These are phyloP conservation scores for Xylariomycetidae sp. DNA, from an alignment of 2,329 filamentous ascomycete species.

Conservation along the genomic window DNA sequence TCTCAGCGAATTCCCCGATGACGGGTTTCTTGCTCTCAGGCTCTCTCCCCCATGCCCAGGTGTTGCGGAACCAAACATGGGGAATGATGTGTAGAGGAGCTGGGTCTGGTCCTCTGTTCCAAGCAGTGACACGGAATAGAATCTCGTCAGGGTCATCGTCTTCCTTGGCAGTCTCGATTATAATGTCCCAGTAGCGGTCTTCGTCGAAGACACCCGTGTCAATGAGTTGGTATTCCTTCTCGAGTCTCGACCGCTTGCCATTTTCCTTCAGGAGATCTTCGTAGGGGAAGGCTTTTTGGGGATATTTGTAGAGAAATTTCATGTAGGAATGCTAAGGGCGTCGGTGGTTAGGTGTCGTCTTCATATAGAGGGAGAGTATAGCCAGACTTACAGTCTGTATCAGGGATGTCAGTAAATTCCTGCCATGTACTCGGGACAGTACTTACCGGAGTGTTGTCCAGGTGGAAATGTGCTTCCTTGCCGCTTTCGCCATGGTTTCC, in stretches of 20 bases:
- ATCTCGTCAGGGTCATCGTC: slow-evolving; percentile 86
- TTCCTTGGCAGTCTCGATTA: slow-evolving; percentile 94
- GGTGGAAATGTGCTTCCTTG: slow-evolving; percentile 93
- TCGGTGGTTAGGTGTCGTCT: slow-evolving; percentile 9
- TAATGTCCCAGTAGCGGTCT: slow-evolving; percentile 91
- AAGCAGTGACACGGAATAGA: slow-evolving; percentile 89
- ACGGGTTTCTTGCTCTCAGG: slow-evolving; percentile 68
- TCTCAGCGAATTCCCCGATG: slow-evolving; percentile 61
- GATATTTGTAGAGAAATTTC: slow-evolving; percentile 98
- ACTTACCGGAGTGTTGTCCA: slow-evolving; percentile 80
- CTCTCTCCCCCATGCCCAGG: slow-evolving; percentile 91
- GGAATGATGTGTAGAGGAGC: slow-evolving; percentile 90
- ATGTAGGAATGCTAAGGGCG: slow-evolving; percentile 95
- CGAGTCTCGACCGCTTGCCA: slow-evolving; percentile 64
- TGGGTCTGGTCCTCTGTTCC: slow-evolving; percentile 87
- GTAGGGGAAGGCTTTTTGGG: slow-evolving; percentile 87
- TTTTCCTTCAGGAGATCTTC: slow-evolving; percentile 82
- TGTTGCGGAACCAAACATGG: slow-evolving; percentile 96
- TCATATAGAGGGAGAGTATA: neutral
- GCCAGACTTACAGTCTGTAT: slow-evolving; percentile 14
- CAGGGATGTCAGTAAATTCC: slow-evolving; percentile 10
- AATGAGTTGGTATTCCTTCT: slow-evolving; percentile 85
- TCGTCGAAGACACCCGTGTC: slow-evolving; percentile 88
- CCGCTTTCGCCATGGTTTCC: slow-evolving; percentile 96
- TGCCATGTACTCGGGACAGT: slow-evolving; percentile 3